Evolutionary conservation across 2,329 filamentous ascomycete genomes (phyloP).

Genomic region (Cercospora nicotianae): DNA sequence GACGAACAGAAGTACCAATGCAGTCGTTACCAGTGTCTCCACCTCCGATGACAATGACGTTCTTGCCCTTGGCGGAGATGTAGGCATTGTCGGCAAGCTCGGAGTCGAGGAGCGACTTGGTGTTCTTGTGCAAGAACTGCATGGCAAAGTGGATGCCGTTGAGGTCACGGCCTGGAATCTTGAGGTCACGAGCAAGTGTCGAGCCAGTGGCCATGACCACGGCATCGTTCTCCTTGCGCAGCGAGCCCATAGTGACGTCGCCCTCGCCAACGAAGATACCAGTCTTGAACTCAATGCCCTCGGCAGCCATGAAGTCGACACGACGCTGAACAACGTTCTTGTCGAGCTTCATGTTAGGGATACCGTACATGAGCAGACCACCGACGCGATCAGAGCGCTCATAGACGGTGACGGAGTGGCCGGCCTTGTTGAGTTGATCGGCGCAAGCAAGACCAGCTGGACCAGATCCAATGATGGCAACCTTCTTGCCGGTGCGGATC

Average conservation of each 20-base stretch:
- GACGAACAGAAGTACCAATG: constrained; percentile 92
- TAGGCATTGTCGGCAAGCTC: constrained; percentile 79
- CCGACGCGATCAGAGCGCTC: constrained; percentile 89
- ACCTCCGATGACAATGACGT: constrained; percentile 94
- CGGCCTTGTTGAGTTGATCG: constrained; percentile 91
- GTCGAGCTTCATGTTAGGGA: constrained; percentile 99
- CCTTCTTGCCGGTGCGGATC: constrained; percentile 79
- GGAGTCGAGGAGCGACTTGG: constrained; percentile 93
- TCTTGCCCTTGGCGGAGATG: constrained; percentile 92
- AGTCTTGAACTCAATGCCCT: constrained; percentile 81
- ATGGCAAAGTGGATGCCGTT: constrained; percentile 94
- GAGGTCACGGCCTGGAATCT: constrained; percentile 83
- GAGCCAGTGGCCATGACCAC: constrained; percentile 91
- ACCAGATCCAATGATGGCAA: constrained; percentile 88
- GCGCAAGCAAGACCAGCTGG: constrained; percentile 86
- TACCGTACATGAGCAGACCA: constrained; percentile 96
- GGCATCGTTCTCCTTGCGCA: constrained; percentile 74
- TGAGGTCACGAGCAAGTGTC: constrained; percentile 88
- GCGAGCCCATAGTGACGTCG: constrained; percentile 65
- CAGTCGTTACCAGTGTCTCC: constrained; percentile 98
- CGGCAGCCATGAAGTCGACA: constrained; percentile 89
- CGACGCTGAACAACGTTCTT: constrained; percentile 95
- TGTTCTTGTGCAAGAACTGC: constrained; percentile 97
- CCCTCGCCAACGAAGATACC: constrained; percentile 75
- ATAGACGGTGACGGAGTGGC: constrained; percentile 85